phyloP scores from a whole-genome alignment of 768 basidiomycete genomes.

The Lactarius hatsudake region DNA sequence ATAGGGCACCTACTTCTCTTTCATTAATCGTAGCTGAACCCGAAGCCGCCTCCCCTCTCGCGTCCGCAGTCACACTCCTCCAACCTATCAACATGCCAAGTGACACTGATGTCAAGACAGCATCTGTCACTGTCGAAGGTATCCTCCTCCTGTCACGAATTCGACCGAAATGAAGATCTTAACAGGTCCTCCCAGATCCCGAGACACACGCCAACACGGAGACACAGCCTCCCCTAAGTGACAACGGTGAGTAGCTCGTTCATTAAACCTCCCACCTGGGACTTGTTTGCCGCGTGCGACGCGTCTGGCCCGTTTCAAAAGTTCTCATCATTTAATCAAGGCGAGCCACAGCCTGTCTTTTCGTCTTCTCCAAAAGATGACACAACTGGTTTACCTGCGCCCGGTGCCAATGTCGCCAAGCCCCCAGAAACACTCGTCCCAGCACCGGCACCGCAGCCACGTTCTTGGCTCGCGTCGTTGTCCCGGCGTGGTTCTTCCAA shows the following conservation, averaged over 20 bases:
- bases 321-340: constrained; percentile 13
- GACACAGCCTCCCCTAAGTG: not conserved
- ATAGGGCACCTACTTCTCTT: constrained; percentile 24
- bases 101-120: constrained; percentile 2
- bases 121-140: not conserved
- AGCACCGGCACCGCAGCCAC: constrained; percentile 9
- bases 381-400: not conserved
- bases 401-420: not conserved
- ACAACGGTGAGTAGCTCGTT: constrained; percentile 3
- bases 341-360: not conserved
- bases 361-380: not conserved
- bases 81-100: constrained; percentile 11
- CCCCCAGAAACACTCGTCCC: not conserved
- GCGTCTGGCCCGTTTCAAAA: not conserved
- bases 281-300: not conserved
- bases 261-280: not conserved
- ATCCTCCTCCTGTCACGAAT: not conserved
- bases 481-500: constrained; percentile 16
- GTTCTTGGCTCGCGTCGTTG: constrained; percentile 22
- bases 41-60: constrained; percentile 12
- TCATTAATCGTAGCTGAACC: constrained; percentile 24
- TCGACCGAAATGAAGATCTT: not conserved
- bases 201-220: not conserved
- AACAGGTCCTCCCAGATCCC: constrained; percentile 3
- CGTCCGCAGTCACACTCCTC: constrained; percentile 23